These are phyloP conservation scores for Gautieria morchelliformis DNA, from an alignment of 768 basidiomycete genomes.

Conservation along the genomic window DNA sequence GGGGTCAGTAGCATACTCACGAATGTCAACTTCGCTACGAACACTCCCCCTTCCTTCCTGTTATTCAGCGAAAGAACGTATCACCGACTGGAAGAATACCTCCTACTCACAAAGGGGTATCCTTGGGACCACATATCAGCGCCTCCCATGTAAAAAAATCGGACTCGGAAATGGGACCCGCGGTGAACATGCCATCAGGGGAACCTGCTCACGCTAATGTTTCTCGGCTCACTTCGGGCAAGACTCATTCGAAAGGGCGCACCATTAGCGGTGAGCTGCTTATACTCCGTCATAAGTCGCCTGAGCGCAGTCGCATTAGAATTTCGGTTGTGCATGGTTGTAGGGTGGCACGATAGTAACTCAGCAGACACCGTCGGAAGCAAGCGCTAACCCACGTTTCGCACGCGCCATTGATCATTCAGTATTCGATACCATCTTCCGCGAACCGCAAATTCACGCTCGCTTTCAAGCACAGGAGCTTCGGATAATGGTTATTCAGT, in stretches of 20 bases:
- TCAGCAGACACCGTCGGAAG: background rate
- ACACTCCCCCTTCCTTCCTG: conserved; percentile 84
- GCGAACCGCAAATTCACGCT: background rate
- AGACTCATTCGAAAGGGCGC: conserved; percentile 9
- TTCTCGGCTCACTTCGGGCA: background rate
- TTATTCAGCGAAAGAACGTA: background rate
- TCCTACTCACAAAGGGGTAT: conserved; percentile 72
- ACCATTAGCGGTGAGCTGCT: conserved; percentile 76
- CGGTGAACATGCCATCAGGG: conserved; percentile 95
- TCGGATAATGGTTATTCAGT: background rate
- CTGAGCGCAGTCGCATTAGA: conserved; percentile 62
- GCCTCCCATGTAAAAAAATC: conserved; percentile 98
- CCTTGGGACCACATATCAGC: conserved; percentile 86
- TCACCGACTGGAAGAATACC: conserved; percentile 1
- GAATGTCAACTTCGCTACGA: conserved; percentile 81
- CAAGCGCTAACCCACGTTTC: background rate
- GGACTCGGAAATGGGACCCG: conserved; percentile 82
- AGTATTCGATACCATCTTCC: background rate
- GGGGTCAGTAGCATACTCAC: conserved; percentile 38
- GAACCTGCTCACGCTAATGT: conserved; percentile 39
- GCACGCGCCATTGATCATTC: too few species aligned
- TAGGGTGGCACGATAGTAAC: too few species aligned
- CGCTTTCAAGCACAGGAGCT: background rate
- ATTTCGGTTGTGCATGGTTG: conserved; percentile 5
- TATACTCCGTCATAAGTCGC: conserved; percentile 89